Evolutionary conservation across 176 grass and related monocot genomes (phyloP), one percentile per base, ranked within the genome.

Genomic region (Guadua angustifolia): DNA sequence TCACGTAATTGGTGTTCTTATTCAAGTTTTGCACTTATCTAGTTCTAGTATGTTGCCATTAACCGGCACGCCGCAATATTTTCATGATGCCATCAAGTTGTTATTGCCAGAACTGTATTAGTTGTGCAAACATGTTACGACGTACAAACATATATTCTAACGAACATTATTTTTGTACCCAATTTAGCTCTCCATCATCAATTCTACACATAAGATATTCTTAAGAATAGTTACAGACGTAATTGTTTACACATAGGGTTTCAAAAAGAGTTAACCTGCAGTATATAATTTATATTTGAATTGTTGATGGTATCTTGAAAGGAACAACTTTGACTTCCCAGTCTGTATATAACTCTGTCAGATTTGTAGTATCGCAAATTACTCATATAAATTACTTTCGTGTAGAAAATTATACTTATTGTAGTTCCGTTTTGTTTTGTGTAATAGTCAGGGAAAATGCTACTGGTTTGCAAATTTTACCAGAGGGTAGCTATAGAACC

Each of bases 71-170:
- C 2, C 0, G 8, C 26, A 73, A 72, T 73, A 13, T 39, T 73
- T 80, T 64, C 19, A 69, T 61, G 63, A 50, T 3, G 38, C 5
- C 73, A 39, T 64, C 57, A 46, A 45, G 4, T 9, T 43, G 47
- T 86, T 86, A 52, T 45, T 61, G 8, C 5, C 46, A 74, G 5
- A 22, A 49, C 11, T 69, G 21, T 62, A 52, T 88, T 73, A 38
- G 6, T 74, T 79, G 9, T 15, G 6, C 46, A 32, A n/a, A 85
- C 33, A 69, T 42, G 17, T 36, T 36, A 36, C 35, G 4, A 36
- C 35, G 4, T 36, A 36, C 35, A 36, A 36, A 36, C 35, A 36
- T 73, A 36, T 74, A 40, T 63, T 35, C 58, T 44, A 56, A 25
- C 13, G 43, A 33, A 86, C 39, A 51, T 69, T 62, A 74, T 43